Base-by-base conservation (phyloP, 2,329 filamentous ascomycete species). In the Hansfordia pulvinata region DNA sequence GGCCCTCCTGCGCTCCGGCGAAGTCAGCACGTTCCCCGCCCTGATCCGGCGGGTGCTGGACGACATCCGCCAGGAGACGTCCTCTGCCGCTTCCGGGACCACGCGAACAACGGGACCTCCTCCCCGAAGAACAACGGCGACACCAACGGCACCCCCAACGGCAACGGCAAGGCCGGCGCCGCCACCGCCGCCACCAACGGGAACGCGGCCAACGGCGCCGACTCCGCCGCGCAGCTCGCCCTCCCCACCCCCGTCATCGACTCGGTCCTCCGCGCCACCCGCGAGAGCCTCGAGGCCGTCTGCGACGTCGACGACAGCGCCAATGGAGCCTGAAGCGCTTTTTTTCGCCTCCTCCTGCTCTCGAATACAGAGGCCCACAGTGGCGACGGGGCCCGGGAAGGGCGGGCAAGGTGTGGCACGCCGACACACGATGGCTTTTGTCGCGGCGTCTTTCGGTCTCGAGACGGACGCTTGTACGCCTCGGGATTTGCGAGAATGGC, bases 1-100 rank as follows among this genome's bases (percentile, higher is more conserved):
- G 18, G 37, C 58, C 12, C 64, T 76, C 36, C 62, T 76, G 14
- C 71, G 71, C 34, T 64, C 59, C 23, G 69, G 69, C 47, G 64
- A 75, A 34, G 59, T 62, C 25, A 61, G 58, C 13, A 72, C 63
- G 5, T 76, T 75, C 44, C 70, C 70, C 2, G 60, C 58, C n/a
- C 65, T 76, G 17, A 59, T 77, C 34, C 52, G 56, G 27, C 67
- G 65, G 33, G 64, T 77, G 12, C 55, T 77, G 38, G 66, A 74
- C 31, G 72, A 77, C 44, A 62, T 77, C 29, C 63, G 64, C 25
- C 56, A 60, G 31, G 64, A 68, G 33, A 62, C 58, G 5, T 45
- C 54, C 6, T 39, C 47, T 20, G 36, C 50, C 10, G 35, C 42
- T 18, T 36, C 43, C 16, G 20, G 36, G 18, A 36, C 44, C 7